Base-by-base conservation (phyloP, 2,329 filamentous ascomycete species). In the Fusarium sp. region DNA sequence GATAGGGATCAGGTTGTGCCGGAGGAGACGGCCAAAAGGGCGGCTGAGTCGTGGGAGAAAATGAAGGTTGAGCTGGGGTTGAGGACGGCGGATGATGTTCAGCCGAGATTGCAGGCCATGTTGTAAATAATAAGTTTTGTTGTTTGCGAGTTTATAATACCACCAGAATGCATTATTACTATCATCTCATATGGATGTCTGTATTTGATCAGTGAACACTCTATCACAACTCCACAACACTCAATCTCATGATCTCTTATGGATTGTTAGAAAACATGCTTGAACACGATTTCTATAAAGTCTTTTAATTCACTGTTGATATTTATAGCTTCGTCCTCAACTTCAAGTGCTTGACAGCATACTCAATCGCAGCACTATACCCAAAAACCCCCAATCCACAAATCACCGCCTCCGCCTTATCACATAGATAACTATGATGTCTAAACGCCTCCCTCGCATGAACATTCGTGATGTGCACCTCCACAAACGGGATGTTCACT, bases 401-500 rank as follows among this genome's bases (percentile, higher is more conserved):
- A 63, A 95, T 90, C 14, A 94, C 90, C 0, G 90, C 93, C 31
- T 88, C 87, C 0, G 93, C 93, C 84, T 94, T 94, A 79, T 95
- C 93, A 73, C 88, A 90, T 72, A 95, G 83, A 77, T 92, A 94
- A 71, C 91, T 93, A 71, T 92, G 89, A 73, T 90, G 87, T 59
- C 93, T 85, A 76, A 89, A 95, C 3, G 84, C 76, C 82, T 95
- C 93, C 14, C 93, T 82, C 35, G 89, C 87, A 80, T 95, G 92
- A 4, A 94, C 88, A 79, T 95, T 95, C 61, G 86, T 90, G 38
- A 94, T 87, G 79, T 95, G 93, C n/a, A 94, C 80, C 82, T 95
- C 93, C 51, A 95, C 84, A 75, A 94, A 95, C 0, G 92, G 93
- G 27, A 94, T 89, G 11, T 84, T 85, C 0, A 93, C 90, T 8